Base-by-base conservation (phyloP, 257 asterid species). In the Hygrophila difformis region DNA sequence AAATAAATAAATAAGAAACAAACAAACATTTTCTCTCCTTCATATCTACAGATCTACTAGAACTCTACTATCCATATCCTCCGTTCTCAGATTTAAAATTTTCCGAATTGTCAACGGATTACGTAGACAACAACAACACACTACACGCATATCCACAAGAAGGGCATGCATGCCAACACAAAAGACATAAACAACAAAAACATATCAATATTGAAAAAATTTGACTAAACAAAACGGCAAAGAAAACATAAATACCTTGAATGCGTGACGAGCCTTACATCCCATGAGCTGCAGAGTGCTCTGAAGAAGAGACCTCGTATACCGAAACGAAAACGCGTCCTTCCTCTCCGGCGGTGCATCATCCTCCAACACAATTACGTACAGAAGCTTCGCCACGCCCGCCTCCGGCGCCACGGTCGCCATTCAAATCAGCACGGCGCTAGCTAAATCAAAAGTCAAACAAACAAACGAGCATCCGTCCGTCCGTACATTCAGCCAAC, bases 251-350 rank as follows among this genome's bases (percentile, higher is more conserved):
- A 26, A 58, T 9, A 91, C 99, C 99, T 91, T 91, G 59, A 91
- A 86, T 42, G 97, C 94, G 56, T 91, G 99, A 31, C 96, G 81
- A 68, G 99, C 71, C 65, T 91, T 91, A 72, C 99, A 91, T 19
- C 99, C 99, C 89, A 91, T 91, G 59, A 91, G 93, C 28, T 91
- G 99, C 64, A 91, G 74, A 69, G 97, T 78, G 51, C 87, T 82
- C 82, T 86, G 94, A 51, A 91, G 69, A 38, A 87, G 82, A 8
- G 99, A 78, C 44, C 97, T 94, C 67, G 97, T 91, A 67, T 91
- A 91, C 52, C 97, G 82, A 60, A 80, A 80, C 47, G 95, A 78
- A 10, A 70, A 37, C 20, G 62, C 28, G 28, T 55, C 72, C 37
- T 65, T 74, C 28, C 56, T 66, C 47, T 47, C 73, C 37, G 39